These are phyloP conservation scores for Noccaea caerulescens DNA, from an alignment of 345 rosid genomes.

Conservation along the genomic window DNA sequence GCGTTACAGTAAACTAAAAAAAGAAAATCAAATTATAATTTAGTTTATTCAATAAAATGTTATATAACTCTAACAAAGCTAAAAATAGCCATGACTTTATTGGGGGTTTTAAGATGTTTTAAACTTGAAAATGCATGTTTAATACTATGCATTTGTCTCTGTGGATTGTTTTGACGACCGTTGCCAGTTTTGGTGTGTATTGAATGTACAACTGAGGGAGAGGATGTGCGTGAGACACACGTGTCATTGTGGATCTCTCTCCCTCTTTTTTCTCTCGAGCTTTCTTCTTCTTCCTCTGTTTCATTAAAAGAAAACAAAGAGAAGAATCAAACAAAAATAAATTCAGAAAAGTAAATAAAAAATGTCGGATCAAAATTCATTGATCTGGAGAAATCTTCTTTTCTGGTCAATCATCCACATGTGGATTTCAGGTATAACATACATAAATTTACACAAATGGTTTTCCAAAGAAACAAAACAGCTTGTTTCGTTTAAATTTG, in stretches of 20 bases:
- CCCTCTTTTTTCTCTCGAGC: constrained; percentile 21
- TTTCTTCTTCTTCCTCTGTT: constrained; percentile 30
- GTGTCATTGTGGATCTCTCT: constrained; percentile 16
- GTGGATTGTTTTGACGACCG: background rate
- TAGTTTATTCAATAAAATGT: background rate
- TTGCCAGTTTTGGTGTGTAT: constrained; percentile 6
- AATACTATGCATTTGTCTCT: background rate
- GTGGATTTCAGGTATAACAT: constrained; percentile 35
- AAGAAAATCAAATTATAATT: background rate
- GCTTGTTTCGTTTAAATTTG: background rate
- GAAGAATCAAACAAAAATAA: background rate
- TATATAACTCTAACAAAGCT: background rate
- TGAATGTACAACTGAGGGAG: constrained; percentile 3
- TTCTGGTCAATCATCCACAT: constrained; percentile 25
- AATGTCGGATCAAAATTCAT: constrained; percentile 10
- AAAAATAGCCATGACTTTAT: background rate
- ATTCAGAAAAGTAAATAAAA: background rate
- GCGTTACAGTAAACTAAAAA: background rate
- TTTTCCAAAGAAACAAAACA: constrained; percentile 12
- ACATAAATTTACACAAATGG: background rate
- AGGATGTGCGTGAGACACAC: constrained; percentile 19
- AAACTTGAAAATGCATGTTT: background rate
- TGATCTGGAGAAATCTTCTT: constrained; percentile 38
- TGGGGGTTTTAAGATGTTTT: background rate
- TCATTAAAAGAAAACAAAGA: background rate